These are phyloP conservation scores for Xylariaceae sp. DNA, from an alignment of 2,329 filamentous ascomycete genomes.

Conservation along the genomic window DNA sequence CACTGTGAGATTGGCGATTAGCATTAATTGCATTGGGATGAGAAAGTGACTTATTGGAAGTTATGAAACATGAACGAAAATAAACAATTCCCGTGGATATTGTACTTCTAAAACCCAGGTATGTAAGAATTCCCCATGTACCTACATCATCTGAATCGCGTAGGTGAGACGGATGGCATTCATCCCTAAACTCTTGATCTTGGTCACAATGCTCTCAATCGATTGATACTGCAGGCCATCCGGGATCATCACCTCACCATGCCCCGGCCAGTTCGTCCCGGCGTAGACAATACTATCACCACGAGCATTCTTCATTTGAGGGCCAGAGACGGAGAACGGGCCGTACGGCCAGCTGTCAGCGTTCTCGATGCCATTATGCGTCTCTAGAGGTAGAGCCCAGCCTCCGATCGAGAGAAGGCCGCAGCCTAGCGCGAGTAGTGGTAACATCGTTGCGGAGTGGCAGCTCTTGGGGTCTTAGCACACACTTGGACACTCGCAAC, in stretches of 20 bases:
- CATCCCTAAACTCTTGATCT: constrained; percentile 56
- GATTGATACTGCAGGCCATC: constrained; percentile 61
- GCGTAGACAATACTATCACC: constrained; percentile 44
- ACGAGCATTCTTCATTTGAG: constrained; percentile 38
- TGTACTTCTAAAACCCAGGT: no score
- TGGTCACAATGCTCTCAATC: constrained; percentile 47
- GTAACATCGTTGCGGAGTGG: constrained; percentile 11
- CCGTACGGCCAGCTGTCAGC: constrained; percentile 24
- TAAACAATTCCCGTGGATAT: no score
- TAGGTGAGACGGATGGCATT: constrained; percentile 61
- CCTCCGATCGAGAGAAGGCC: constrained; percentile 8
- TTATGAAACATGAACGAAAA: no score
- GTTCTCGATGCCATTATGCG: constrained; percentile 15
- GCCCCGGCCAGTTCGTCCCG: constrained; percentile 59
- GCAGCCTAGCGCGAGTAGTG: constrained; percentile 20
- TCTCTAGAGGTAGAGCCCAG: neutral
- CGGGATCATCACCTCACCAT: constrained; percentile 59
- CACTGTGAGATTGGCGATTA: no score
- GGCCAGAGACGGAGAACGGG: constrained; percentile 34
- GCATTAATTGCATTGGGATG: no score
- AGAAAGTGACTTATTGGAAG: no score
- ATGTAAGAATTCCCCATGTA: no score
- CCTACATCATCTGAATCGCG: constrained; percentile 58
- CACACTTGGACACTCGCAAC: no score
- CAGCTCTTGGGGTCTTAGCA: neutral